Conservation (phyloP, 768 basidiomycete species). For the Dioszegia aurantiaca region DNA sequence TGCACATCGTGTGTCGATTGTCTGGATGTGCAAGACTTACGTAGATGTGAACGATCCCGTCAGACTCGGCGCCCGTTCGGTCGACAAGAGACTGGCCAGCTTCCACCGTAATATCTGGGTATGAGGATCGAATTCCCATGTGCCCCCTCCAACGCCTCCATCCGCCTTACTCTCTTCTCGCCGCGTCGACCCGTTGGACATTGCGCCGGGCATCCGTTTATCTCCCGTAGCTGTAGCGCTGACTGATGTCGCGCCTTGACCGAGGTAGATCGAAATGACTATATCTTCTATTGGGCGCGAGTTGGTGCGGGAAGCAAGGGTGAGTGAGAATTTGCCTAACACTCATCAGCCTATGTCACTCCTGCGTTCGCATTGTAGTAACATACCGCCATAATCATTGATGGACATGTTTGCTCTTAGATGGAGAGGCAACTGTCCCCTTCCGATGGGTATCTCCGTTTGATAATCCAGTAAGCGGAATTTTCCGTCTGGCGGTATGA, state of each 20-base stretch:
- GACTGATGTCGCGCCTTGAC: constrained; percentile 68
- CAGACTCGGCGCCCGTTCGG: constrained; percentile 65
- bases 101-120: constrained; percentile 73
- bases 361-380: no score
- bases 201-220: constrained; percentile 18
- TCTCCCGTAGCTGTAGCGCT: constrained; percentile 64
- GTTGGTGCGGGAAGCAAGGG: constrained; percentile 37
- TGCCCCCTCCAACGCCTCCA: constrained; percentile 57
- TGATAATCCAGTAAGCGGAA: constrained; percentile 84
- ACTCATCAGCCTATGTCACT: no score
- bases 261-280: constrained; percentile 69
- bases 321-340: constrained; percentile 50
- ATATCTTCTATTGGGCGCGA: constrained; percentile 67
- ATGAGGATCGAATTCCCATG: constrained; percentile 76
- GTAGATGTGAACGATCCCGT: constrained; percentile 72
- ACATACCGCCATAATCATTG: constrained; percentile 55
- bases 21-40: constrained; percentile 56
- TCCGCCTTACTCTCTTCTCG: constrained; percentile 20
- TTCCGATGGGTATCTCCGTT: constrained; percentile 52
- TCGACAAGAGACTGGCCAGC: constrained; percentile 64
- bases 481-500: constrained; percentile 87
- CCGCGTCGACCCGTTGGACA: not conserved
- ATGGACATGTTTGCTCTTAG: constrained; percentile 50
- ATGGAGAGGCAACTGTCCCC: not conserved
- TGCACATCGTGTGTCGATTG: no score